A percentile compares a stretch with the other conserved stretches of the same genome.
Conservation (phyloP, 2,329 filamentous ascomycete genomes). For the Daldinia sp. region DNA sequence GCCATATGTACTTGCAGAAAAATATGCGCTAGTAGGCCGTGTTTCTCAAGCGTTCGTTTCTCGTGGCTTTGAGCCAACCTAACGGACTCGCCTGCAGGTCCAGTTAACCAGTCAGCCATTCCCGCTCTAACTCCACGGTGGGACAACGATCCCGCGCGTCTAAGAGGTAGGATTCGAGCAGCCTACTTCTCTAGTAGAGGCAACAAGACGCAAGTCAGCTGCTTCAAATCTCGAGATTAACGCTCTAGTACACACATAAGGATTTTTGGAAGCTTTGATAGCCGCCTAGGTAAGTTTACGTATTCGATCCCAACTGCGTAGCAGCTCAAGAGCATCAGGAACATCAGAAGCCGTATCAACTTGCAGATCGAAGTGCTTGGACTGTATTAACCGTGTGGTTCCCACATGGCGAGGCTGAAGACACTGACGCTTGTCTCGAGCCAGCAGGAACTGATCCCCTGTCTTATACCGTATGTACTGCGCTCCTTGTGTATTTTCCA, state of each 20-base stretch:
- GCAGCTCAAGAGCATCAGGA: no score
- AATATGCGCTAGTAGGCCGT: conserved; percentile 20
- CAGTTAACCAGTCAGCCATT: conserved; percentile 29
- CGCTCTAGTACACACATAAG: not conserved
- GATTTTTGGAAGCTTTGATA: not conserved
- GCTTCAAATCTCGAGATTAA: conserved; percentile 5
- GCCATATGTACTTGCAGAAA: conserved; percentile 7
- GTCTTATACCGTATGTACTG: conserved; percentile 1
- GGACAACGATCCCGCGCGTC: conserved; percentile 15
- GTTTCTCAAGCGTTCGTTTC: conserved; percentile 24
- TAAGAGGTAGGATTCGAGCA: conserved; percentile 13
- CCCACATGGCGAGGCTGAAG: conserved; percentile 38
- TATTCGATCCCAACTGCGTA: conserved; percentile 16
- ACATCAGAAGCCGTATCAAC: conserved; percentile 1
- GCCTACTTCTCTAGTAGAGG: conserved; percentile 21
- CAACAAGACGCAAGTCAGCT: conserved; percentile 14
- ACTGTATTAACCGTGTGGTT: conserved; percentile 13
- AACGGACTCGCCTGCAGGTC: conserved; percentile 12
- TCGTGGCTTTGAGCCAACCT: conserved; percentile 14
- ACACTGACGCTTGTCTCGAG: conserved; percentile 12
- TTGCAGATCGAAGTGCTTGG: conserved; percentile 4
- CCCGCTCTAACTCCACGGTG: conserved; percentile 23
- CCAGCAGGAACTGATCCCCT: conserved; percentile 12
- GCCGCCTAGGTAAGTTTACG: not conserved
- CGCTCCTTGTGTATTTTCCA: not conserved